These are phyloP conservation scores for Tritrichomonas foetus DNA, from an alignment of 208 protist species.

Conservation along the genomic window DNA sequence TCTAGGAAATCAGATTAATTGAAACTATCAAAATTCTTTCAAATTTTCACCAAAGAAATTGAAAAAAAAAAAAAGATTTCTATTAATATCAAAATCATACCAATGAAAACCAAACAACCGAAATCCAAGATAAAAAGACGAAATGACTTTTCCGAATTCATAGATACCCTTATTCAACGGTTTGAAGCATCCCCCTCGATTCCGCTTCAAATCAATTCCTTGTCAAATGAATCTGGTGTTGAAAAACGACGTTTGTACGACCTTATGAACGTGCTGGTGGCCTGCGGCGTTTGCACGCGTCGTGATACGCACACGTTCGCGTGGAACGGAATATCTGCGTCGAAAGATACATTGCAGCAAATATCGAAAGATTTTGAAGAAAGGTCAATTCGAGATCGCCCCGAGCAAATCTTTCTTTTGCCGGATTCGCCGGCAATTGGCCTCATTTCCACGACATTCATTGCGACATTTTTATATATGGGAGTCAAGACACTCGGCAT, in stretches of 20 bases:
- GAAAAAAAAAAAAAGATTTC: too few species aligned
- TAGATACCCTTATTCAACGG: too few species aligned
- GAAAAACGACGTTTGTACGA: slow-evolving; percentile 5
- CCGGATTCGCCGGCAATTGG: not conserved
- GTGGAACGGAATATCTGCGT: not conserved
- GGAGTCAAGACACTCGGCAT: not conserved
- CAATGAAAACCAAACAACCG: too few species aligned
- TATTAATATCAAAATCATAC: too few species aligned
- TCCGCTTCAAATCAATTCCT: too few species aligned
- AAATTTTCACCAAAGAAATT: not conserved
- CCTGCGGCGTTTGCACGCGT: not conserved
- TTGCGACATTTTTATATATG: not conserved
- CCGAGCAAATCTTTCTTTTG: not conserved
- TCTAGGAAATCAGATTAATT: not conserved
- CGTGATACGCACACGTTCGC: not conserved
- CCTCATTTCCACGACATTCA: not conserved
- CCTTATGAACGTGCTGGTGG: not conserved
- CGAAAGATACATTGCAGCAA: not conserved
- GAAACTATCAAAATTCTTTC: not conserved
- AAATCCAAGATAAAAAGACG: too few species aligned
- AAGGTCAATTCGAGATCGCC: not conserved
- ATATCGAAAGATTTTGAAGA: not conserved
- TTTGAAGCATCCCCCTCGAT: too few species aligned
- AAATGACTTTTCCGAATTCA: too few species aligned
- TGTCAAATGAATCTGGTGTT: too few species aligned